Conservation (phyloP, 176 grass and related monocot species). For the Oryza meyeriana region DNA sequence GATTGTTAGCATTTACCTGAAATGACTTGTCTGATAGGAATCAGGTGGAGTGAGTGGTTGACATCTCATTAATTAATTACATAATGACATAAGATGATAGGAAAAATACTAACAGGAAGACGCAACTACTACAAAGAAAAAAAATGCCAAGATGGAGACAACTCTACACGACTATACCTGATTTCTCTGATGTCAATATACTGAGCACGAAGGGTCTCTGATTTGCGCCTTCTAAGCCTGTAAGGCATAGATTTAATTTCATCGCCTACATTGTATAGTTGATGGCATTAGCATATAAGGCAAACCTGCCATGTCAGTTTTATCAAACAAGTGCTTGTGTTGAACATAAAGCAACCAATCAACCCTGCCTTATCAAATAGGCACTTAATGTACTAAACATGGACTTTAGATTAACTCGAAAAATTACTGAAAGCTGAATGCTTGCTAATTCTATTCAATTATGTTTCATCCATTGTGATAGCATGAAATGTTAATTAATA, state of each 20-base stretch:
- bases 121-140: neutral
- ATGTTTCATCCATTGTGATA: neutral
- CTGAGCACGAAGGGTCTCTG: constrained; percentile 59
- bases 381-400: neutral
- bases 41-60: neutral
- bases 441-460: neutral
- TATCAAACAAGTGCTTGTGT: constrained; percentile 11
- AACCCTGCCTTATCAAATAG: neutral
- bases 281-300: constrained; percentile 9
- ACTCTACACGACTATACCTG: constrained; percentile 33
- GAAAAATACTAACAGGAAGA: neutral
- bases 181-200: constrained; percentile 74
- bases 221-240: constrained; percentile 43
- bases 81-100: neutral
- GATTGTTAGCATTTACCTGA: constrained; percentile 15
- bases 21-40: neutral
- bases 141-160: neutral
- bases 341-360: neutral
- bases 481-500: constrained; percentile 14
- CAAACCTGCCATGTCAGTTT: neutral
- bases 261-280: constrained; percentile 32
- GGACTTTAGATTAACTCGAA: neutral
- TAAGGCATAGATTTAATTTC: constrained; percentile 40
- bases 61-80: constrained; percentile 3
- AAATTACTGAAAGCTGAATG: neutral